Evolutionary conservation across 192 early-diverging fungal genomes (phyloP), one percentile per base, ranked within the genome.

Genomic region (Entophlyctis helioformis): DNA sequence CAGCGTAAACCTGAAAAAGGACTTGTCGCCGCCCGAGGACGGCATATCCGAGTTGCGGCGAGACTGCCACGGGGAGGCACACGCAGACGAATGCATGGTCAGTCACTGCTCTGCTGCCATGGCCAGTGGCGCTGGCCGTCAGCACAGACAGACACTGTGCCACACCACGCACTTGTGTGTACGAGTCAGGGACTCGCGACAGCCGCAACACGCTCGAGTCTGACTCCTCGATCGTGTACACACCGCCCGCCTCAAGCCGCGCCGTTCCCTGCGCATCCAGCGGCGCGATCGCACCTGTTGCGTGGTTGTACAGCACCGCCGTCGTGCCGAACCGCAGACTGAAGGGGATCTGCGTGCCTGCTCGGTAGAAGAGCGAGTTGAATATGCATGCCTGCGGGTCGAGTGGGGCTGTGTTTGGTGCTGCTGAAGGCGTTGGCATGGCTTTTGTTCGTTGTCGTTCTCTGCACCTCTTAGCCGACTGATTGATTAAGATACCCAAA

Each of bases 231-330:
- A 45, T 21, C 23, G 51, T 42, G 26, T 60, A 60, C 12, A 53
- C 31, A 2, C 57, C 57, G 15, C 51, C 51, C 1, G 39, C 31
- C 33, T 60, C 57, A 12, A 60, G 36, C 21, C 42, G 15, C 15
- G 46, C 36, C 19, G 24, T 22, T 1, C 57, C 48, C 25, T 27
- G 16, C 4, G 21, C 12, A 36, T 60, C 57, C 2, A 36, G 29
- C 3, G 42, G 23, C 3, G 37, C 46, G 4, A 26, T 28, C 21
- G n/a, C 7, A n/a, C 51, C 46, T 5, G 57, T 55, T 19, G 32
- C 48, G 29, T 53, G 50, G 35, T 60, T 48, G 41, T 42, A 60
- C 10, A 60, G 26, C 24, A 46, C 11, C 9, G 3, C 15, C 20
- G 29, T 28, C 6, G 12, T 20, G 20, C 44, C 51, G 12, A 34